phyloP scores from a whole-genome alignment of 306 rosid genomes.

The Senna tora region DNA sequence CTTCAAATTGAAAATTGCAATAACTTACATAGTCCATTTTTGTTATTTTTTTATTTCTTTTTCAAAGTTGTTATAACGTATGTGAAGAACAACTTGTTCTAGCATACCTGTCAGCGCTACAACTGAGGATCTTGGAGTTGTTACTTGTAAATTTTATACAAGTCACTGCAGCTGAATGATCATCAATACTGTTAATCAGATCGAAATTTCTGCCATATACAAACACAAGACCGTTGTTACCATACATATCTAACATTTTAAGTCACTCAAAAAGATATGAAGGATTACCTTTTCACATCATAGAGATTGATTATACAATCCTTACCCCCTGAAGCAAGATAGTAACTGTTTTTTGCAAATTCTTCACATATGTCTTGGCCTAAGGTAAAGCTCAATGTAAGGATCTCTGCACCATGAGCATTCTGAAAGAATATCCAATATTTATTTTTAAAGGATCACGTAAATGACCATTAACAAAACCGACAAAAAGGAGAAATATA shows the following conservation, averaged over 20 bases:
- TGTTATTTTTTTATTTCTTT: not conserved
- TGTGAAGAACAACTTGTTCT: slow-evolving; percentile 33
- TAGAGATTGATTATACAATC: slow-evolving; percentile 73
- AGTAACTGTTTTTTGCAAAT: slow-evolving; percentile 39
- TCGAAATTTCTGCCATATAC: slow-evolving; percentile 66
- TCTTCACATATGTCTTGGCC: slow-evolving; percentile 42
- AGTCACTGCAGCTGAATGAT: slow-evolving; percentile 81
- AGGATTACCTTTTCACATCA: slow-evolving; percentile 65
- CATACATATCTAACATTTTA: slow-evolving; percentile 30
- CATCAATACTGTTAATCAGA: slow-evolving; percentile 58
- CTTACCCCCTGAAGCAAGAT: slow-evolving; percentile 74
- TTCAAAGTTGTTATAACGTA: slow-evolving; percentile 23
- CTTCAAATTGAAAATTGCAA: slow-evolving; percentile 18
- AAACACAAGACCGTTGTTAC: slow-evolving; percentile 34
- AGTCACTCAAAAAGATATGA: slow-evolving; percentile 27
- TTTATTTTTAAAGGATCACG: not conserved
- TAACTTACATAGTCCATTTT: slow-evolving; percentile 18
- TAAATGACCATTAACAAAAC: slow-evolving; percentile 18
- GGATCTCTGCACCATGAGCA: slow-evolving; percentile 79
- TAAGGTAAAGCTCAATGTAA: slow-evolving; percentile 66
- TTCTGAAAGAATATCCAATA: slow-evolving; percentile 52
- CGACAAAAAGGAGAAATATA: not conserved
- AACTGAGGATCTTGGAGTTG: slow-evolving; percentile 62
- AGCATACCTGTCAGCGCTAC: slow-evolving; percentile 74
- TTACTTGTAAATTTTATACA: slow-evolving; percentile 57